Base-by-base conservation (phyloP, 208 protist genomes). In the Angomonas desouzai region DNA sequence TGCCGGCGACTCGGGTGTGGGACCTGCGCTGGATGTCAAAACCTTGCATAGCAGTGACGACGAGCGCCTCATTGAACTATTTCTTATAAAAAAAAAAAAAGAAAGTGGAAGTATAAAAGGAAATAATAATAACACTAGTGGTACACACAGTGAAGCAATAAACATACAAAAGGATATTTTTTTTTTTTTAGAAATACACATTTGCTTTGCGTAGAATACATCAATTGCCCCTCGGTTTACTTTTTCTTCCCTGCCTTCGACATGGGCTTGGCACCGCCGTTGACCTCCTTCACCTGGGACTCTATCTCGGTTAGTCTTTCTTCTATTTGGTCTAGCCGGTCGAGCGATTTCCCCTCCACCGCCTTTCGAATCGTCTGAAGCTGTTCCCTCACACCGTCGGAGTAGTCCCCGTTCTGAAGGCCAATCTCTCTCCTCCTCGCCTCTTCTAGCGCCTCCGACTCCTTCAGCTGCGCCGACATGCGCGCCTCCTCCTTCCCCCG, bases 371-470 rank as follows among this genome's bases (percentile, higher is more conserved):
- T 96, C 0, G 51, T 43, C 40, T 78, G 70, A 1, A 96, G 77
- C 78, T 96, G 91, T 69, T 90, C 84, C n/a, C 72, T 58, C 29
- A 96, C 70, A 9, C 87, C 86, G 23, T 79, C 79, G 23, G 76
- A 83, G 61, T 85, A 93, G 27, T 75, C 61, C 0, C 81, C 77
- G 40, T 78, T 72, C 47, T 86, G 77, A 0, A 93, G 68, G 6
- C 72, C 68, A 3, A 66, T 71, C n/a, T 78, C 43, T 2, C 72
- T 61, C 63, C 64, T 45, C 27, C 79, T 64, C 63, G 81, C 62
- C 49, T 78, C 67, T 28, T 87, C 83, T 0, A 77, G 53, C 33
- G 55, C 78, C 47, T 77, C 76, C 0, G 81, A 87, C 13, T 20
- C 64, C 13, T 63, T 23, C 10, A 83, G 59, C 32, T 70, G 66